Conservation (phyloP, 176 grass and related monocot species). For the Juncus effusus region DNA sequence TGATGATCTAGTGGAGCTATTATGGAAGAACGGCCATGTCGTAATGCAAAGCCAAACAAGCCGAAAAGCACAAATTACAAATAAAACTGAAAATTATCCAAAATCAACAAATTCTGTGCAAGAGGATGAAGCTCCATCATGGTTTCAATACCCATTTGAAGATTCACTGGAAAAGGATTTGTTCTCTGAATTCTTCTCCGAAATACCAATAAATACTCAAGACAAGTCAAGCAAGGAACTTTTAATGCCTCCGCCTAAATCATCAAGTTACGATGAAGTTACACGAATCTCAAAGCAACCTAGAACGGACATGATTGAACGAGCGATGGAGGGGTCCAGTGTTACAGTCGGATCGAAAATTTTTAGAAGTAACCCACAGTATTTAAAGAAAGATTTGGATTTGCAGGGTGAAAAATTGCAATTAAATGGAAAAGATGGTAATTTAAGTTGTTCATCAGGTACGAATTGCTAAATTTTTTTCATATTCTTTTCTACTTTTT, state of each 20-base stretch:
- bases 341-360: constrained; percentile 68
- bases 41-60: constrained; percentile 57
- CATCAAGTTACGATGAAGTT: constrained; percentile 15
- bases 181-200: constrained; percentile 66
- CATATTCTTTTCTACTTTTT: too few species aligned
- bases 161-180: constrained; percentile 64
- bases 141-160: constrained; percentile 57
- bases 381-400: neutral
- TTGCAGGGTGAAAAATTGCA: neutral
- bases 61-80: constrained; percentile 30
- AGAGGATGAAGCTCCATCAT: constrained; percentile 41
- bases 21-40: constrained; percentile 57
- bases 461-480: too few species aligned
- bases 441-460: constrained; percentile 23
- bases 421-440: constrained; percentile 22
- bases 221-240: constrained; percentile 37
- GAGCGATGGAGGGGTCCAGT: constrained; percentile 32
- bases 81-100: constrained; percentile 15
- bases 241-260: constrained; percentile 70
- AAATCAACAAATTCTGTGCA: constrained; percentile 14
- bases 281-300: constrained; percentile 34
- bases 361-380: constrained; percentile 57
- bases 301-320: constrained; percentile 26
- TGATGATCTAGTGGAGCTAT: constrained; percentile 51
- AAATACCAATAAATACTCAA: constrained; percentile 16